Evolutionary conservation across 2,329 filamentous ascomycete species (phyloP).

Genomic region (Penicillium brasilianum): DNA sequence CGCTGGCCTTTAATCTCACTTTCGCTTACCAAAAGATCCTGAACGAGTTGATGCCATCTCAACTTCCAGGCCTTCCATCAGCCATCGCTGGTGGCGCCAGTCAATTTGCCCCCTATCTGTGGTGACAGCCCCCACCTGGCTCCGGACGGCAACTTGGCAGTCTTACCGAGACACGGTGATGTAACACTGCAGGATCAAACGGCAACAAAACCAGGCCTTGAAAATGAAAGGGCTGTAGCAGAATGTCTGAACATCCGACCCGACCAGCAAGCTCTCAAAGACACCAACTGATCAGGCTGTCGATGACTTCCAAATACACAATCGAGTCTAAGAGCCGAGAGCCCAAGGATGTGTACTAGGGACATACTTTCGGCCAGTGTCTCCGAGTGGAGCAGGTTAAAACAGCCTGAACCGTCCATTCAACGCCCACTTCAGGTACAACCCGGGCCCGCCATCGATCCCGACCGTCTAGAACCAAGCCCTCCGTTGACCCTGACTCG

Average conservation of each 20-base stretch:
- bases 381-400: constrained; percentile 3
- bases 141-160: background rate
- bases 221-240: background rate
- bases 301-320: background rate
- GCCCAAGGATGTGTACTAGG: background rate
- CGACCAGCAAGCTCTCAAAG: background rate
- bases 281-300: background rate
- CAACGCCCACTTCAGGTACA: background rate
- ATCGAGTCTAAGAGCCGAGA: background rate
- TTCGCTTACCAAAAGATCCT: background rate
- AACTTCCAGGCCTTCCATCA: background rate
- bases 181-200: constrained; percentile 7
- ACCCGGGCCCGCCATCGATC: background rate
- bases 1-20: constrained; percentile 10
- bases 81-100: background rate
- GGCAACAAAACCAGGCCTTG: background rate
- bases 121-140: background rate
- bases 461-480: constrained; percentile 1
- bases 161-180: constrained; percentile 2
- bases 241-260: background rate
- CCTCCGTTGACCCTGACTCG: background rate
- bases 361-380: constrained; percentile 5
- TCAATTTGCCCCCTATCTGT: background rate
- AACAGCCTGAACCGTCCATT: background rate
- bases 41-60: background rate